Base-by-base conservation (phyloP, 371 early-diverging fungal genomes). In the Sporodiniella umbellata region DNA sequence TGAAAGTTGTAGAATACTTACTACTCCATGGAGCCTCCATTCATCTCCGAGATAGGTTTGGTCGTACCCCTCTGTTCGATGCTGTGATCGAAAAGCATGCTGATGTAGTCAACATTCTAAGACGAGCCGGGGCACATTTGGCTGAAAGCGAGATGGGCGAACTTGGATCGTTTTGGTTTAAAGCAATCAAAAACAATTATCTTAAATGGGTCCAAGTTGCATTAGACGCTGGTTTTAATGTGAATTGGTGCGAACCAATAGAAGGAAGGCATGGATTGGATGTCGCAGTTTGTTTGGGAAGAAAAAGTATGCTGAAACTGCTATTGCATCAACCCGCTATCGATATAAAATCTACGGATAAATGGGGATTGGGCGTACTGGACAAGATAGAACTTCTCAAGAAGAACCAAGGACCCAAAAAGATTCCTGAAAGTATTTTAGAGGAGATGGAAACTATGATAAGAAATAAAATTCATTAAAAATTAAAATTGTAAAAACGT, bases 41-140 rank as follows among this genome's bases (percentile, higher is more conserved):
- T n/a, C 97, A 98, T 66, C 78, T 85, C 15, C 85, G 93, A 14
- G 96, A 96, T 70, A 76, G 84, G 25, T 76, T 78, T 19, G 93
- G 94, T 0, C 96, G 93, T 56, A 92, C 95, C 1, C 94, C 97
- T 0, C 64, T 98, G 3, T 94, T 81, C 60, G 88, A 93, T 48
- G 93, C 96, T 0, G 83, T 88, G 3, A 66, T 79, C 6, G 68
- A 79, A 25, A 75, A 82, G 18, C 78, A 80, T 22, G 53, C 72
- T 1, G 81, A 84, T 22, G 80, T 86, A 12, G 87, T 87, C 2
- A 53, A 60, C 8, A 65, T 95, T 48, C 67, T 97, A 37, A 59
- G 85, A 4, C 58, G 81, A 14, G 89, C 93, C 0, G 98, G 96
- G 14, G 95, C 93, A 6, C 95, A 95, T 60, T 88, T 95, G 46